A percentile compares a stretch with the other conserved stretches of the same genome.
Evolutionary conservation across 805 yeast genomes (phyloP).

Genomic region (Yarrowia sp.): DNA sequence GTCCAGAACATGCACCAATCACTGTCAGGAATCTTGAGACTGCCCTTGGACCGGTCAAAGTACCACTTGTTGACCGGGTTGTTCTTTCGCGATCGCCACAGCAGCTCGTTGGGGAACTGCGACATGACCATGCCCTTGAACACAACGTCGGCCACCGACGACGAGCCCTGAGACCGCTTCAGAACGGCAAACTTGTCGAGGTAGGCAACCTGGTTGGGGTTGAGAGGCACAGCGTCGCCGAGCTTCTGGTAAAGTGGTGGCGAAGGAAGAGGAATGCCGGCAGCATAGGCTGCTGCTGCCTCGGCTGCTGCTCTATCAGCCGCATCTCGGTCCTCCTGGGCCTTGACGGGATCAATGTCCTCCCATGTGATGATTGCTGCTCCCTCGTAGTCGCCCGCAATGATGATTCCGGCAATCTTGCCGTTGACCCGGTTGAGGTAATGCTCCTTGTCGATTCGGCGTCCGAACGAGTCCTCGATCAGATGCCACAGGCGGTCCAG

Average conservation of each 20-base stretch:
- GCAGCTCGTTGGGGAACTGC: slow-evolving; percentile 64
- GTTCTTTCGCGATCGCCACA: slow-evolving; percentile 84
- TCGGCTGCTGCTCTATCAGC: slow-evolving; percentile 22
- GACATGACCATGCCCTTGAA: slow-evolving; percentile 72
- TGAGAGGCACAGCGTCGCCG: slow-evolving; percentile 30
- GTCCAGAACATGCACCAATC: slow-evolving; percentile 49
- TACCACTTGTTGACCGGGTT: slow-evolving; percentile 98
- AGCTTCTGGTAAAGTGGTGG: slow-evolving; percentile 9
- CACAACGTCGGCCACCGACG: slow-evolving; percentile 90
- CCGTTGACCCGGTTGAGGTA: slow-evolving; percentile 66
- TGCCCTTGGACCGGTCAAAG: slow-evolving; percentile 83
- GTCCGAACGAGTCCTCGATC: slow-evolving; percentile 77
- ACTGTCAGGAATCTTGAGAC: slow-evolving; percentile 47
- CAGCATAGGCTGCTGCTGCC: slow-evolving; percentile 12
- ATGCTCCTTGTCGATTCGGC: slow-evolving; percentile 59
- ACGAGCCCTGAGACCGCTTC: slow-evolving; percentile 78
- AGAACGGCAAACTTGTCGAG: slow-evolving; percentile 93
- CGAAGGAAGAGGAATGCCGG: slow-evolving; percentile 15
- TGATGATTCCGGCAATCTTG: slow-evolving; percentile 68
- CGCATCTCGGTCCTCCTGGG: slow-evolving; percentile 20
- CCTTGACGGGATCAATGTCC: slow-evolving; percentile 38
- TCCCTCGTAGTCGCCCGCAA: slow-evolving; percentile 94
- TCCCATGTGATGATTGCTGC: slow-evolving; percentile 93
- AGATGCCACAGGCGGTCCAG: slow-evolving; percentile 55
- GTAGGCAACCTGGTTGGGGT: slow-evolving; percentile 55